Conservation (phyloP, 441 rosid genomes). For the Bruguiera hainesii region DNA sequence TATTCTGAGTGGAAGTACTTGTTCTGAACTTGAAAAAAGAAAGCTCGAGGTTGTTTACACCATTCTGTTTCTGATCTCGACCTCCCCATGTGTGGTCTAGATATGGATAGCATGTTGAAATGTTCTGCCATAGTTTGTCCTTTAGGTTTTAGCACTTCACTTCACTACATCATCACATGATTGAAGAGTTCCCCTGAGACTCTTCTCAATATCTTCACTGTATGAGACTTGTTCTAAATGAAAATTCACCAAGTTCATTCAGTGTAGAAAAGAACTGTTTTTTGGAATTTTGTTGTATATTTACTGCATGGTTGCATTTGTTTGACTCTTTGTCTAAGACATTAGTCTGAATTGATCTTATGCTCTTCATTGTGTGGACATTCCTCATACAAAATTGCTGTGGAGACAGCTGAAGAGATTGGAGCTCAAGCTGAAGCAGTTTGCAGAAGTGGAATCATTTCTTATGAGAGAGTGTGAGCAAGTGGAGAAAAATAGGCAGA, state of each 20-base stretch:
- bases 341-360: neutral
- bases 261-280: neutral
- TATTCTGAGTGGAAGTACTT: too few relatives aligned
- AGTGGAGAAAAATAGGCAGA: slow-evolving; percentile 88
- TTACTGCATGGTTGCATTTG: neutral
- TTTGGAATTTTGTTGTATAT: neutral
- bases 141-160: too few relatives aligned
- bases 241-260: neutral
- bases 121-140: too few relatives aligned
- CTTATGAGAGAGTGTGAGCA: slow-evolving; percentile 95
- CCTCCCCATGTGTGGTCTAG: too few relatives aligned
- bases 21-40: too few relatives aligned
- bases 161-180: too few relatives aligned
- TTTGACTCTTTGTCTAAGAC: neutral
- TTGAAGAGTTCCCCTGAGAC: too few relatives aligned
- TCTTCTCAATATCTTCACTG: too few relatives aligned
- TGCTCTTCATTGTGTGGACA: neutral
- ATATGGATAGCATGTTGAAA: too few relatives aligned
- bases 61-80: too few relatives aligned
- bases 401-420: slow-evolving; percentile 70
- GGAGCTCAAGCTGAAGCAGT: slow-evolving; percentile 96
- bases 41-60: too few relatives aligned
- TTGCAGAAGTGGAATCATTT: slow-evolving; percentile 89
- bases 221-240: neutral
- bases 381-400: neutral